Percentiles rank a stretch among this genome's conserved stretches.
Conservation (phyloP, 1,284 basidiomycete genomes). For the Vanrija pseudolonga region DNA sequence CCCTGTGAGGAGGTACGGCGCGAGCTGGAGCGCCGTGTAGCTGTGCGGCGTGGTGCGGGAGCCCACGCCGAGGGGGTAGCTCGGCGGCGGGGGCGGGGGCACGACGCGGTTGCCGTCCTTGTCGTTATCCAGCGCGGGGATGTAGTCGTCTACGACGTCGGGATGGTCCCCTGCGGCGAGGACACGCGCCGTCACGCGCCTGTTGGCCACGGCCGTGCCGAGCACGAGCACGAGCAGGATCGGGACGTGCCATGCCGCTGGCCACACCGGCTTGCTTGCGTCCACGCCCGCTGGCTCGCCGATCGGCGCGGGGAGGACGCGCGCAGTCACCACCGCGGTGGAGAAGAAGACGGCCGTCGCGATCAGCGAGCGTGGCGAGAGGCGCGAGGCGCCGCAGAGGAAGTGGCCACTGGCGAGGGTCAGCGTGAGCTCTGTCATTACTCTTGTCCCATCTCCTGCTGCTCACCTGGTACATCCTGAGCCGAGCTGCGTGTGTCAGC, state of each 20-base stretch:
- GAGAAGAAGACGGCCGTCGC: constrained; percentile 59
- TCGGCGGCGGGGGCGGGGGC: neutral
- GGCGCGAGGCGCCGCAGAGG: constrained; percentile 62
- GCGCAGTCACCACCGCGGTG: constrained; percentile 53
- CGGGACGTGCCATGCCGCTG: constrained; percentile 46
- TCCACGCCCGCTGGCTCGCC: neutral
- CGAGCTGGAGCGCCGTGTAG: neutral
- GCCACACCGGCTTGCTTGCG: neutral
- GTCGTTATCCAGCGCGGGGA: neutral
- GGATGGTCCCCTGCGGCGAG: neutral
- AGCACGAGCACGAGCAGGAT: constrained; percentile 54
- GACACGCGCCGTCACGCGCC: neutral
- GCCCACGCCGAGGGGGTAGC: neutral
- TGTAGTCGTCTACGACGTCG: neutral
- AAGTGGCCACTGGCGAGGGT: constrained; percentile 57
- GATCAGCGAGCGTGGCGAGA: constrained; percentile 56
- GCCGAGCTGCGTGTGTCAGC: constrained; percentile 22
- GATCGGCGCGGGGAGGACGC: constrained; percentile 40
- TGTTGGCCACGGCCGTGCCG: neutral
- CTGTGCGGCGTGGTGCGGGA: constrained; percentile 8
- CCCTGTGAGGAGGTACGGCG: constrained; percentile 52
- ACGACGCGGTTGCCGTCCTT: neutral
- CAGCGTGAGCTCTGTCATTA: neutral
- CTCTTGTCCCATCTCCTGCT: neutral
- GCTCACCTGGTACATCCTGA: constrained; percentile 32